Evolutionary conservation across 306 rosid species (phyloP).

Genomic region (Delonix regia): DNA sequence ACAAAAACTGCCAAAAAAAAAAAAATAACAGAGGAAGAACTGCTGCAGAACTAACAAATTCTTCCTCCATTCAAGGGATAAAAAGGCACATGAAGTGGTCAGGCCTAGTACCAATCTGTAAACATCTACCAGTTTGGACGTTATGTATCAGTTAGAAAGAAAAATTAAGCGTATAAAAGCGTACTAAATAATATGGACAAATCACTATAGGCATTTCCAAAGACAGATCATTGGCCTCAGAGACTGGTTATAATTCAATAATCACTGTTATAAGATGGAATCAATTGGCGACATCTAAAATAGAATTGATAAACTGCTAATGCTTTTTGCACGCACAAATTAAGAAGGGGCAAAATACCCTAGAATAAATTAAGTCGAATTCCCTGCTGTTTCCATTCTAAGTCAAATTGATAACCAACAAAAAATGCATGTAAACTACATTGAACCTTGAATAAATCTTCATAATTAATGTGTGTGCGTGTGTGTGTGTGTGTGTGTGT

Average conservation of each 20-base stretch:
- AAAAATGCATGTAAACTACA: not conserved
- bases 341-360: not conserved
- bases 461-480: not conserved
- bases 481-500: too few relatives aligned
- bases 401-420: not conserved
- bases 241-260: not conserved
- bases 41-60: not conserved
- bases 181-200: not conserved
- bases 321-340: not conserved
- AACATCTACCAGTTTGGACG: not conserved
- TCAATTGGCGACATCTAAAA: not conserved
- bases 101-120: not conserved
- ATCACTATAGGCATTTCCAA: not conserved
- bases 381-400: not conserved
- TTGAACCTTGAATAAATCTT: not conserved
- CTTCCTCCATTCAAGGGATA: not conserved
- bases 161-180: not conserved
- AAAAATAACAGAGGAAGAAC: not conserved
- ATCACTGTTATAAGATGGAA: not conserved
- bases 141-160: not conserved
- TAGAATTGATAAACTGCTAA: not conserved
- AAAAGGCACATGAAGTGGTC: not conserved
- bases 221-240: not conserved
- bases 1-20: slow-evolving; percentile 29
- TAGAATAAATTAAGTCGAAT: not conserved